Evolutionary conservation across 1,284 basidiomycete genomes (phyloP), one percentile per base, ranked within the genome.

Genomic region (Stygiomarasmius scandens): DNA sequence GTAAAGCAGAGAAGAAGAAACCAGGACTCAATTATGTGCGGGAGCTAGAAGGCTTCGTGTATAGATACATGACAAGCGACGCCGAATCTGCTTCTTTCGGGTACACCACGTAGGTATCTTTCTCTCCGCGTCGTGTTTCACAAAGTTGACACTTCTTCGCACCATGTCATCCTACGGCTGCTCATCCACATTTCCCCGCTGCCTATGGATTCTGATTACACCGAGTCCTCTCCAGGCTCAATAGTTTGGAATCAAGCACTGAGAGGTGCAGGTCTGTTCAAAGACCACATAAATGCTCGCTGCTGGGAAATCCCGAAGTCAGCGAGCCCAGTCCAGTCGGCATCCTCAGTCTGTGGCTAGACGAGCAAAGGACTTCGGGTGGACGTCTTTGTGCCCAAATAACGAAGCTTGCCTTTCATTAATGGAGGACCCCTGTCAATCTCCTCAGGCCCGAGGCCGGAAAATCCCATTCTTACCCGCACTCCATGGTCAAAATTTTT

Each of bases 1-100:
- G 95, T 78, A 97, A 97, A 75, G 93, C 93, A 0, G 90, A 94
- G 66, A 87, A 85, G 71, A 88, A 86, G 70, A 89, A 88, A 67
- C 72, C 89, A 34, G 84, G 90, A 0, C 93, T 93, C 1, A 84
- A 85, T 5, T 87, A 89, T 63, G 82, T 96, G 1, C 84, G 95
- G 43, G 94, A 97, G 71, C 79, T 96, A 72, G 94, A 96, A 69
- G 93, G 93, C 16, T 92, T 93, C 16, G 72, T 91, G 58, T 79
- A 82, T 65, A 79, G 81, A 11, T 75, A 80, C 59, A 63, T 70
- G 24, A 56, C 67, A 59, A 41, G 36, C 16, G 57, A 61, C 34
- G 49, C 61, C 12, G 34, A 53, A 12, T 19, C 46, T 16, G 10
- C 29, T 32, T 14, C 56, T 23, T 23, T 53, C 22, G 55, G 55